Evolutionary conservation across 2,329 filamentous ascomycete species (phyloP).

Genomic region (Diplodia corticola): DNA sequence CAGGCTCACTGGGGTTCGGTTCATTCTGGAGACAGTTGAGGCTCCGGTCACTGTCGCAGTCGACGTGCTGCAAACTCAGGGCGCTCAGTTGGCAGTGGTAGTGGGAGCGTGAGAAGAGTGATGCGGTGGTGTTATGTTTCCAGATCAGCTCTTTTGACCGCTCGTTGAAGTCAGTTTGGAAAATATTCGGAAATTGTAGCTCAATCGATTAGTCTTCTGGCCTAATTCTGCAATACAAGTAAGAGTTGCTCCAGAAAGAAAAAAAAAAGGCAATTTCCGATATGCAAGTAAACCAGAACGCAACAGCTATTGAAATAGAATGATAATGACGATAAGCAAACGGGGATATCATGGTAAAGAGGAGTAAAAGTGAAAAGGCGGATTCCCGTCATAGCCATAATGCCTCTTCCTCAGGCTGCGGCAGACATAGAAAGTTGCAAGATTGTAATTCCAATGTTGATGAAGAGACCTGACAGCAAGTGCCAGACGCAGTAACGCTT

Average conservation of each 20-base stretch:
- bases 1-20: slow-evolving; percentile 52
- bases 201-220: neutral
- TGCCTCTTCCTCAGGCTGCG: neutral
- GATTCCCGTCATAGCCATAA: neutral
- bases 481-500: slow-evolving; percentile 16
- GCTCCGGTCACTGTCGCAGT: too few species aligned
- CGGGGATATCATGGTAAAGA: neutral
- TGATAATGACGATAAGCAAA: neutral
- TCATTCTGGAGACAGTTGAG: slow-evolving; percentile 33
- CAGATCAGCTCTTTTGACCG: neutral
- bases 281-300: neutral
- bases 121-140: neutral
- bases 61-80: neutral
- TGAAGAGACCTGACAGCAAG: slow-evolving; percentile 21
- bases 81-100: neutral
- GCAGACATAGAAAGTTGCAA: neutral
- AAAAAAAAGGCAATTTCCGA: neutral
- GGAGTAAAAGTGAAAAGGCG: too few species aligned
- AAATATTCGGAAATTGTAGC: neutral
- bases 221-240: neutral
- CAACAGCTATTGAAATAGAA: neutral
- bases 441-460: neutral
- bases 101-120: neutral
- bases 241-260: neutral
- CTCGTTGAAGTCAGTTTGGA: neutral